phyloP scores from a whole-genome alignment of 106 monocot species.

The Iris macrosiphon region DNA sequence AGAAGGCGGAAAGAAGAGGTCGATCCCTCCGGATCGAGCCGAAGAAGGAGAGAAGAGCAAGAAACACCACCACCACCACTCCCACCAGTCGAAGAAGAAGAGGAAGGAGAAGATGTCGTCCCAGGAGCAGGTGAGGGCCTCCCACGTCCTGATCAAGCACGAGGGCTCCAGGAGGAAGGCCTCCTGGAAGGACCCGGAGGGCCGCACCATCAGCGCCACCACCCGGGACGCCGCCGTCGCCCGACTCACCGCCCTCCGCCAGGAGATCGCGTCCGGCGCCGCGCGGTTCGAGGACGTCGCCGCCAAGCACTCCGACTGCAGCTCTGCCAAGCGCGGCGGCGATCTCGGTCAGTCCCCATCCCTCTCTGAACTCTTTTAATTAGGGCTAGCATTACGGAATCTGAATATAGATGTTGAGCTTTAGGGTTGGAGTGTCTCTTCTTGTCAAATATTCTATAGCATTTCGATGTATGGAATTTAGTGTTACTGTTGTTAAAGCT shows the following conservation, averaged over 20 bases:
- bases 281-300: conserved; percentile 68
- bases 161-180: conserved; percentile 81
- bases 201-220: conserved; percentile 50
- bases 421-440: no score
- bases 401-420: no score
- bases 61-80: not conserved
- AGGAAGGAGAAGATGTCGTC: conserved; percentile 21
- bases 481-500: no score
- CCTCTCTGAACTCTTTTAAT: not conserved
- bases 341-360: conserved; percentile 52
- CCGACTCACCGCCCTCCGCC: conserved; percentile 34
- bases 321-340: conserved; percentile 95
- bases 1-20: conserved; percentile 3
- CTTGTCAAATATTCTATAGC: no score
- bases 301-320: conserved; percentile 60
- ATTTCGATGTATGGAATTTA: no score
- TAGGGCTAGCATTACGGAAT: no score
- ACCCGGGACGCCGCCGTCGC: conserved; percentile 46
- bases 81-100: not conserved
- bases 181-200: conserved; percentile 95
- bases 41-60: not conserved
- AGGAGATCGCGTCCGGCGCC: conserved; percentile 46
- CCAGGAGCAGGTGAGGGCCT: conserved; percentile 52
- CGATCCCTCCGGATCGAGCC: conserved; percentile 11
- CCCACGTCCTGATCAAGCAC: conserved; percentile 95